Percentiles rank a stretch among this genome's conserved stretches.
phyloP scores from a whole-genome alignment of 208 protist genomes.

The Trypanosoma congolense region DNA sequence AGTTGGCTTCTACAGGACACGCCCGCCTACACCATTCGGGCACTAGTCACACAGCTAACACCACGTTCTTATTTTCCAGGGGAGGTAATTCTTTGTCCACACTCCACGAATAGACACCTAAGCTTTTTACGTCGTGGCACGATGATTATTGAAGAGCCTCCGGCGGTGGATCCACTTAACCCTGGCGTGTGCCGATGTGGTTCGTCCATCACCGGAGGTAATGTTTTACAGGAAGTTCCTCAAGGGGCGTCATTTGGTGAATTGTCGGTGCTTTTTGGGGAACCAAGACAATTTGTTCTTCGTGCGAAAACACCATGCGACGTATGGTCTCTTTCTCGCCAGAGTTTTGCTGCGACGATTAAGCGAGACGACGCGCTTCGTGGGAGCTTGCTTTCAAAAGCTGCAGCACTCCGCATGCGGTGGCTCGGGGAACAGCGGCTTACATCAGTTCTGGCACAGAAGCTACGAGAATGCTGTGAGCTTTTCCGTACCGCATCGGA shows the following conservation, averaged over 20 bases:
- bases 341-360: constrained; percentile 50
- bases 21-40: constrained; percentile 59
- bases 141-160: constrained; percentile 46
- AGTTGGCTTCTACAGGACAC: constrained; percentile 88
- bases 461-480: constrained; percentile 59
- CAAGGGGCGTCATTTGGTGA: constrained; percentile 75
- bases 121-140: constrained; percentile 75
- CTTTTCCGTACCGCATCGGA: constrained; percentile 56
- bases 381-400: constrained; percentile 56
- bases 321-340: constrained; percentile 72
- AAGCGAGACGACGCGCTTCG: constrained; percentile 66
- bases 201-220: not conserved
- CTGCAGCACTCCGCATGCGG: constrained; percentile 70
- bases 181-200: constrained; percentile 1
- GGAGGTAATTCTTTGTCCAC: constrained; percentile 71
- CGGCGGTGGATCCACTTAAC: constrained; percentile 2
- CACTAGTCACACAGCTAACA: constrained; percentile 59
- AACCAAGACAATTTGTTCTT: constrained; percentile 68
- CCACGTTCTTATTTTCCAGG: constrained; percentile 69
- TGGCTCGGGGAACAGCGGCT: constrained; percentile 85
- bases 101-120: constrained; percentile 50
- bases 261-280: constrained; percentile 76
- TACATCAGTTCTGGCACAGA: constrained; percentile 46
- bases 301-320: constrained; percentile 69
- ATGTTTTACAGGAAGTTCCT: constrained; percentile 23